Evolutionary conservation across 805 yeast species (phyloP).

Genomic region (Nakazawaea laoshanensis): DNA sequence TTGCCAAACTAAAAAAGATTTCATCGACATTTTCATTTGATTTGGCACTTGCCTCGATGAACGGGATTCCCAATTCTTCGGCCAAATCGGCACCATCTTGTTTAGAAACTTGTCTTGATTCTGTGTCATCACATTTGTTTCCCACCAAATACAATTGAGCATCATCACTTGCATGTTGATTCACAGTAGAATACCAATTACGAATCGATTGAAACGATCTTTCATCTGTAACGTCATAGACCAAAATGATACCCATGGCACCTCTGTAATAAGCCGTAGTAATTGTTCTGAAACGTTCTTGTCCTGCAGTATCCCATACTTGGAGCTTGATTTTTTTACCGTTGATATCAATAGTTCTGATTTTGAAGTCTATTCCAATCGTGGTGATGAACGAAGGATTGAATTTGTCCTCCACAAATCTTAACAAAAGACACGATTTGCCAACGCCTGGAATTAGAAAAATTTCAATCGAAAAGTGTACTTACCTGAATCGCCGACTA

Average conservation of each 20-base stretch:
- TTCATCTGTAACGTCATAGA: slow-evolving; percentile 81
- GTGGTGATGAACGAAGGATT: slow-evolving; percentile 96
- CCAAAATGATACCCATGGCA: slow-evolving; percentile 80
- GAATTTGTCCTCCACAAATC: slow-evolving; percentile 95
- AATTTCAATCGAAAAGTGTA: slow-evolving; percentile 3
- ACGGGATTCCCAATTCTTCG: slow-evolving; percentile 77
- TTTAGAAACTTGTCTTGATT: slow-evolving; percentile 73
- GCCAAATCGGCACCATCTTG: slow-evolving; percentile 93
- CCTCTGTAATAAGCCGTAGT: slow-evolving; percentile 91
- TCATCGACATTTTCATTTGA: slow-evolving; percentile 87
- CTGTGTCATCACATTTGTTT: slow-evolving; percentile 89
- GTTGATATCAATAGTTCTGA: slow-evolving; percentile 88
- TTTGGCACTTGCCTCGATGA: slow-evolving; percentile 95
- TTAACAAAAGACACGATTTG: slow-evolving; percentile 78
- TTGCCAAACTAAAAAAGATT: slow-evolving; percentile 83
- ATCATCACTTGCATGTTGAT: slow-evolving; percentile 94
- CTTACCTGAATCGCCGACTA: slow-evolving; percentile 82
- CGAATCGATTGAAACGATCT: slow-evolving; percentile 88
- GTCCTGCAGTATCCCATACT: slow-evolving; percentile 98
- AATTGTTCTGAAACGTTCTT: slow-evolving; percentile 89
- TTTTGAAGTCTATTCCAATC: slow-evolving; percentile 96
- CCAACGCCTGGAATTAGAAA: slow-evolving; percentile 47
- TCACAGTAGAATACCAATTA: slow-evolving; percentile 92
- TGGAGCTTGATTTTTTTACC: slow-evolving; percentile 92
- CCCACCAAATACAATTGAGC: slow-evolving; percentile 93